Base-by-base conservation (phyloP, 2,329 filamentous ascomycete species). In the Exophiala spinifera region DNA sequence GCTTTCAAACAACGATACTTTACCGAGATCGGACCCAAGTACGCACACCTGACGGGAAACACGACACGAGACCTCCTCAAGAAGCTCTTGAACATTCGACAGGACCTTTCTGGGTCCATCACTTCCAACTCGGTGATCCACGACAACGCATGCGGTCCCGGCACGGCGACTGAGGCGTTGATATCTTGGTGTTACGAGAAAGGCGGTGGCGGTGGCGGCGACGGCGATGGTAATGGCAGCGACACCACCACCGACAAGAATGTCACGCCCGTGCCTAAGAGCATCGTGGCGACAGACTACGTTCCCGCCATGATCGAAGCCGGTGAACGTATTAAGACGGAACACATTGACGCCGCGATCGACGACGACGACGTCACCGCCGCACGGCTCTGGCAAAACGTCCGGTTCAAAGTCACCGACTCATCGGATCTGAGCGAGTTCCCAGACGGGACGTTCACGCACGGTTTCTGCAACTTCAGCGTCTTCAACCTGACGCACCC, bases 91-190 rank as follows among this genome's bases (percentile, higher is more conserved):
- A 15, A 36, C 33, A 19, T 49, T 5, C 15, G 36, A n/a, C 21
- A 49, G 11, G 59, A 64, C 1, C 59, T 69, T 3, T 62, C 23
- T 25, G 23, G 7, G 4, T 4, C 63, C 7, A 56, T 70, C 10
- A 63, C 46, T 5, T 56, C 61, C 10, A 43, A 59, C 1, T 69
- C 67, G 0, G 37, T 63, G 5, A 53, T 70, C 5, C 69, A 70
- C 48, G 69, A 70, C 39, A 69, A 66, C 49, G 69, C 68, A 7
- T 66, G 67, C 4, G 68, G 69, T 0, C 69, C 69, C 0, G 69
- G 69, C 6, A 66, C 65, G 1, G 67, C 65, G 13, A 59, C 69
- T 0, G 61, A 66, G 1, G 61, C 64, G 21, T 43, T 70, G 5
- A 36, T 53, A 43, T 36, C 34, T 33, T 45, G 42, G 10, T 36